Conservation (phyloP, 176 grass and related monocot species). For the Triticum turgidum region DNA sequence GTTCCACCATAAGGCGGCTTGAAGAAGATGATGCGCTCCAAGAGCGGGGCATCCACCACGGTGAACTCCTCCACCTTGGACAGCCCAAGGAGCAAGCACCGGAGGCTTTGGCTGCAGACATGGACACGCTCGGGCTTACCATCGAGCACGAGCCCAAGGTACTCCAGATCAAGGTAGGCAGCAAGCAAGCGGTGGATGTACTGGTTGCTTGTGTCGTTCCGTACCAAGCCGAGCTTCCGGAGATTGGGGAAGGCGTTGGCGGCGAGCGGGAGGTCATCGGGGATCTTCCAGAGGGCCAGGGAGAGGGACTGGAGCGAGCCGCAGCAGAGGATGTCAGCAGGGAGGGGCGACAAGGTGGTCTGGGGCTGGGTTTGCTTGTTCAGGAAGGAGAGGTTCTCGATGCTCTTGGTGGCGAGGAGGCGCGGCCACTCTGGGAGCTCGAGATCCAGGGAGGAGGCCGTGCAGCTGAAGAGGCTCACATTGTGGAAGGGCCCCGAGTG, state of each 20-base stretch:
- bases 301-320: neutral
- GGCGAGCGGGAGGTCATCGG: neutral
- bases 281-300: neutral
- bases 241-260: neutral
- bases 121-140: neutral
- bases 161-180: neutral
- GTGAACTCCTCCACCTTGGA: neutral
- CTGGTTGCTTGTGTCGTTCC: neutral
- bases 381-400: neutral
- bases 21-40: constrained; percentile 18
- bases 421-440: neutral
- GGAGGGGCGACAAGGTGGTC: neutral
- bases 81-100: constrained; percentile 1
- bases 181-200: constrained; percentile 27
- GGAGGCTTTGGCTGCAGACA: neutral
- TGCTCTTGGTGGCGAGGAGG: neutral
- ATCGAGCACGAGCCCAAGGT: neutral
- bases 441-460: neutral
- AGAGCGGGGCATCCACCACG: neutral
- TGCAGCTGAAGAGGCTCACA: neutral
- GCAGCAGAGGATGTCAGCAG: neutral
- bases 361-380: neutral
- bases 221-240: neutral
- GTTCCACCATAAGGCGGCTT: neutral
- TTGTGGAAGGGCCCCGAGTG: neutral